Evolutionary conservation across 2,329 filamentous ascomycete species (phyloP), one percentile per base, ranked within the genome.

Genomic region (Colletotrichum siamense): DNA sequence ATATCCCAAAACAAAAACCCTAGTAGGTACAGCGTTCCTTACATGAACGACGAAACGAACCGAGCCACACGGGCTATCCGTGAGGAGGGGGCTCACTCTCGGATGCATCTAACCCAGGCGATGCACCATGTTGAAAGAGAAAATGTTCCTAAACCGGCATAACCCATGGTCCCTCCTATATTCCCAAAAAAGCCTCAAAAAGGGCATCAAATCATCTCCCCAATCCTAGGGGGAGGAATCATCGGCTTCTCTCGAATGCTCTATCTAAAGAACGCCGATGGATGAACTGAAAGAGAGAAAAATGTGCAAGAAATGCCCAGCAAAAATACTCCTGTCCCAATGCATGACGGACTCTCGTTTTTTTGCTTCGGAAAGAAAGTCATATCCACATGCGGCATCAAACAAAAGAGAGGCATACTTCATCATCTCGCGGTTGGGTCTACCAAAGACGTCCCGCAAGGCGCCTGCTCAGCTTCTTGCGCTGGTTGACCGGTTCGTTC

Each of bases 391-490:
- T 75, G n/a, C 22, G 52, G 44, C 71, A 59, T 57, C 24, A 30
- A 24, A 61, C 9, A 44, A 62, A 57, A 8, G 52, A 57, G 7
- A 22, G 52, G 9, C n/a, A 8, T 22, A 49, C 18, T 49, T n/a
- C 44, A 22, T 55, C 34, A 18, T 28, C 8, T 15, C 36, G 13
- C 26, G 15, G 18, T 18, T n/a, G 8, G 8, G 22, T 49, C 55
- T 77, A 78, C 57, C 76, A 76, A 55, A 82, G 78, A 16, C 82
- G 80, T 44, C 81, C 82, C 13, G 86, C 85, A 26, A 88, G 85
- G 24, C 86, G 86, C 26, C 85, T 85, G 28, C 85, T 81, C 64
- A 87, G 81, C 79, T 84, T 86, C 78, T 84, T 84, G 39, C 86
- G 83, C 78, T 77, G 76, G 36, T 55, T 65, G 49, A 75, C 62